These are phyloP conservation scores for Cadophora luteo-olivacea DNA, from an alignment of 2,329 filamentous ascomycete species.

Conservation along the genomic window DNA sequence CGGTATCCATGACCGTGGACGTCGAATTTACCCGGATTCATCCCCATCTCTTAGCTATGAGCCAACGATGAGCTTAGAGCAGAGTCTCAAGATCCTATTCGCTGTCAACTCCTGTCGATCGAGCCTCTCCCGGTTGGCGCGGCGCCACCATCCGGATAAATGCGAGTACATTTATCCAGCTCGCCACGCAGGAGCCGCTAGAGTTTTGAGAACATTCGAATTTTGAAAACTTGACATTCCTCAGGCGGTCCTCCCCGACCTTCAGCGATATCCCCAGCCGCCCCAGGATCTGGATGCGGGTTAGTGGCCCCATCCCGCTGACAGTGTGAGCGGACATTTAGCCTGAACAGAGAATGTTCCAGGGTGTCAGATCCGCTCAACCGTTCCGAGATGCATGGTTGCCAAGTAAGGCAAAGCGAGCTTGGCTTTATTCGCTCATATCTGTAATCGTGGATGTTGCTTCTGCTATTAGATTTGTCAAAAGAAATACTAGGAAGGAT, in stretches of 20 bases:
- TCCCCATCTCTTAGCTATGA: constrained; percentile 10
- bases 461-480: not conserved
- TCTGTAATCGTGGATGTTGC: not conserved
- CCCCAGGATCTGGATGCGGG: constrained; percentile 11
- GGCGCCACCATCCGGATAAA: constrained; percentile 25
- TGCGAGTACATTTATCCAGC: constrained; percentile 17
- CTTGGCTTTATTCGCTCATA: not conserved
- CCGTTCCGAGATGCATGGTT: constrained; percentile 2
- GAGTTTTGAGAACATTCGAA: not conserved
- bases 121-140: constrained; percentile 19
- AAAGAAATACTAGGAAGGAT: not conserved
- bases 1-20: constrained; percentile 3
- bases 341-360: constrained; percentile 20
- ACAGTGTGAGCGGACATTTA: constrained; percentile 10
- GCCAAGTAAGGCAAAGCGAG: constrained; percentile 3
- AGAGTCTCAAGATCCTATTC: not conserved
- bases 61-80: constrained; percentile 1
- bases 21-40: constrained; percentile 19
- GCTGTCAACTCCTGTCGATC: constrained; percentile 3
- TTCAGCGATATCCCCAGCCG: constrained; percentile 11
- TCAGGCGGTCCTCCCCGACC: constrained; percentile 4
- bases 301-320: constrained; percentile 4
- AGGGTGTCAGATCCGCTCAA: constrained; percentile 16
- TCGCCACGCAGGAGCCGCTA: constrained; percentile 11
- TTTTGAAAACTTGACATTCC: not conserved